These are phyloP conservation scores for Pugionium dolabratum DNA, from an alignment of 345 rosid species.

Conservation along the genomic window DNA sequence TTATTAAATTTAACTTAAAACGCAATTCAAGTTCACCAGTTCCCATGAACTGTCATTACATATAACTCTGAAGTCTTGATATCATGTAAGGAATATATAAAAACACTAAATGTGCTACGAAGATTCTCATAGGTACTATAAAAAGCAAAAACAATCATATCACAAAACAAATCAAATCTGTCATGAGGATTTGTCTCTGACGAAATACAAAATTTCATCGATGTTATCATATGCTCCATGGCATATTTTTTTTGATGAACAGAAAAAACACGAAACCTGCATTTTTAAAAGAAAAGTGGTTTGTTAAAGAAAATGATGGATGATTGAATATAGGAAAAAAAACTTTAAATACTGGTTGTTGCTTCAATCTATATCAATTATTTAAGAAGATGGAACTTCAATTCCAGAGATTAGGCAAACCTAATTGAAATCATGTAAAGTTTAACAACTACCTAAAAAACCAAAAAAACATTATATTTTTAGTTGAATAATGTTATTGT, in stretches of 20 bases:
- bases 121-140: conserved; percentile 19
- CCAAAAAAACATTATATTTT: not conserved
- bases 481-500: too few relatives aligned
- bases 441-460: conserved; percentile 35
- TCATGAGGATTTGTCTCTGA: conserved; percentile 19
- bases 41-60: not conserved
- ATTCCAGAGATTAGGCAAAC: conserved; percentile 35
- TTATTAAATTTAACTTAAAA: conserved; percentile 6
- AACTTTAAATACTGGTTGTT: conserved; percentile 1
- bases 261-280: conserved; percentile 1
- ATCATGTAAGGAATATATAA: not conserved
- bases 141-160: conserved; percentile 8
- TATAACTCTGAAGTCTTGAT: not conserved
- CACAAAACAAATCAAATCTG: conserved; percentile 7
- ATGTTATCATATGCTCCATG: conserved; percentile 7
- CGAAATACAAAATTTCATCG: not conserved
- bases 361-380: conserved; percentile 28
- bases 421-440: conserved; percentile 32
- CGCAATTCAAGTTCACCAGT: not conserved
- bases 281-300: conserved; percentile 14
- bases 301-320: conserved; percentile 35
- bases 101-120: not conserved
- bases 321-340: conserved; percentile 26
- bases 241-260: conserved; percentile 22
- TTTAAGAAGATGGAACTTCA: conserved; percentile 26